A percentile compares a stretch with the other conserved stretches of the same genome.
Evolutionary conservation across 2,329 filamentous ascomycete species (phyloP).

Genomic region (Diaporthe caulivora): DNA sequence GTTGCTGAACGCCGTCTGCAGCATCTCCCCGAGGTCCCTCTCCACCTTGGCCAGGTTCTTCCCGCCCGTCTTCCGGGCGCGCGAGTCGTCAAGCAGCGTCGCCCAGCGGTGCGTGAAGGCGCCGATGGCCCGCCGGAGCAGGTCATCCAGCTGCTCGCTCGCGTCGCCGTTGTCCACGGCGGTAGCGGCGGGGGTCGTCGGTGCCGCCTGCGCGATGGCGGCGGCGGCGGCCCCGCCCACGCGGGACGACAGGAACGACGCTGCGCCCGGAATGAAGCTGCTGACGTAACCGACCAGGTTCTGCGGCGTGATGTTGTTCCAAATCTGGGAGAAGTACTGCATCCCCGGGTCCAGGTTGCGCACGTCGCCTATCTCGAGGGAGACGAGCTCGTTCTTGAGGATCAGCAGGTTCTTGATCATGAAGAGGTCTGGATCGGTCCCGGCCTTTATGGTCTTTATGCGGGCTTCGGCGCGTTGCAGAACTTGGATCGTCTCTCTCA

Average conservation of each 20-base stretch:
- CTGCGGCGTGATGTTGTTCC: conserved; percentile 71
- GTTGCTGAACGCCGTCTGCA: conserved; percentile 70
- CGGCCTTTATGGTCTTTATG: conserved; percentile 71
- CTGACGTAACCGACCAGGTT: conserved; percentile 71
- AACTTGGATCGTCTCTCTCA: conserved; percentile 89
- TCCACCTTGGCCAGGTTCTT: conserved; percentile 66
- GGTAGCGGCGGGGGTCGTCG: conserved; percentile 43
- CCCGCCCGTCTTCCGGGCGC: conserved; percentile 59
- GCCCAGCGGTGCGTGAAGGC: conserved; percentile 73
- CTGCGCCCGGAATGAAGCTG: conserved; percentile 68
- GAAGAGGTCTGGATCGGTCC: conserved; percentile 86
- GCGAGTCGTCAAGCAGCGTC: conserved; percentile 62
- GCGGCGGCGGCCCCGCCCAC: conserved; percentile 44
- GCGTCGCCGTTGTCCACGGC: conserved; percentile 65
- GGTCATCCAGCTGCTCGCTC: conserved; percentile 73
- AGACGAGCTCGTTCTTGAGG: conserved; percentile 94
- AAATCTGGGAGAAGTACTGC: conserved; percentile 75
- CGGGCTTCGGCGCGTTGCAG: conserved; percentile 81
- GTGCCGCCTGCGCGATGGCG: conserved; percentile 45
- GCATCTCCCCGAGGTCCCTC: conserved; percentile 66
- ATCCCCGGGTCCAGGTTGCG: conserved; percentile 64
- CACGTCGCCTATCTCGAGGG: conserved; percentile 88
- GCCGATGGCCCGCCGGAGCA: conserved; percentile 72
- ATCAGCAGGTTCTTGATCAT: conserved; percentile 95
- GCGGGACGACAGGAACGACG: conserved; percentile 58